These are phyloP conservation scores for Candida boleticola DNA, from an alignment of 805 yeast species.

Conservation along the genomic window DNA sequence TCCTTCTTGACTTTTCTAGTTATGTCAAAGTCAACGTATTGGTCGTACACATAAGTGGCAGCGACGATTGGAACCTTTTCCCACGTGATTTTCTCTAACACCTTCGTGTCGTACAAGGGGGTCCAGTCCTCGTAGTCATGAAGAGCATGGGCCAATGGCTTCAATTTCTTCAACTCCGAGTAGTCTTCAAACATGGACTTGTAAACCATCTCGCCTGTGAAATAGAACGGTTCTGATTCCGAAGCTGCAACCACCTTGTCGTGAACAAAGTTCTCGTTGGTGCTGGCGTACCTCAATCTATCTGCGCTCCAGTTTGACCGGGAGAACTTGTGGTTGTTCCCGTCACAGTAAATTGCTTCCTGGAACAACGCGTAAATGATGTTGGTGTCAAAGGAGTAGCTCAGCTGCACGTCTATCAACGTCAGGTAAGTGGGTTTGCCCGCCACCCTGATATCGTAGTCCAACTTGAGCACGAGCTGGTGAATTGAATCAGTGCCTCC, in stretches of 20 bases:
- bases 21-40: constrained; percentile 49
- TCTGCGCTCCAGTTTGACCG: constrained; percentile 51
- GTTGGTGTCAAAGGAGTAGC: constrained; percentile 50
- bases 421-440: constrained; percentile 40
- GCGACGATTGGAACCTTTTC: constrained; percentile 47
- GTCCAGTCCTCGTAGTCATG: constrained; percentile 37
- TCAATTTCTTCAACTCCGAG: constrained; percentile 38
- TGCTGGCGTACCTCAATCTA: constrained; percentile 26
- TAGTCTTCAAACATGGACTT: constrained; percentile 51
- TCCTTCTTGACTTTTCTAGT: constrained; percentile 34
- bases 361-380: constrained; percentile 54
- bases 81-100: constrained; percentile 27
- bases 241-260: constrained; percentile 6
- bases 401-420: constrained; percentile 29
- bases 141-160: constrained; percentile 37
- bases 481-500: constrained; percentile 53
- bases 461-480: constrained; percentile 38
- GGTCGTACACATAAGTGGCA: constrained; percentile 48
- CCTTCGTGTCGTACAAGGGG: constrained; percentile 30
- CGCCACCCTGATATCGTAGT: constrained; percentile 32
- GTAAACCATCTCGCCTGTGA: constrained; percentile 58
- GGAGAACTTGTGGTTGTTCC: constrained; percentile 9
- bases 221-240: constrained; percentile 28
- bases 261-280: constrained; percentile 25
- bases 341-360: constrained; percentile 55